Base-by-base conservation (phyloP, 495 filamentous ascomycete species). In the Penicillium psychrofluorescens region DNA sequence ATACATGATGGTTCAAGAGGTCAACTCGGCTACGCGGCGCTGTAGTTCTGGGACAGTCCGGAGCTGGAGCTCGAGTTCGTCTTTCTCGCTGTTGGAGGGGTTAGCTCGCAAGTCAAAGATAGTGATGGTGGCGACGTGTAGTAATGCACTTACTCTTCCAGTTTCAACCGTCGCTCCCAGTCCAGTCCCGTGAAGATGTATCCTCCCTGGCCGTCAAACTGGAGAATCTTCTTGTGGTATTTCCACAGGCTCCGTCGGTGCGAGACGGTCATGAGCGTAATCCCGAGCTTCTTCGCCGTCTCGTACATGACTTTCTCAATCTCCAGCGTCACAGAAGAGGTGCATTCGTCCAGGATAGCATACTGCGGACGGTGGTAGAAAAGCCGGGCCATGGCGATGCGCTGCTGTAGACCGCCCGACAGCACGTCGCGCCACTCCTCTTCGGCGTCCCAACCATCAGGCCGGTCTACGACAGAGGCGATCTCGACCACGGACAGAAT, bases 221-320 rank as follows among this genome's bases (percentile, higher is more conserved):
- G 92, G 57, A 98, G 63, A 43, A 97, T 95, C 60, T 81, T 84
- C 49, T 75, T 82, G 63, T 98, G 92, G 58, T 97, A 96, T 62
- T 91, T 88, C 92, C 92, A 98, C 51, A 98, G 62, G 70, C 88
- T 95, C 16, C 90, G 68, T 0, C 92, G 71, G 63, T 98, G 92
- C 43, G 80, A 86, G 3, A 98, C 92, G 0, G 92, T 98, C 86
- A 98, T 96, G 35, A 98, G 69, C 2, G 92, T 97, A 53, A 94
- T 91, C 5, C 88, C 89, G 15, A 95, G 67, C 31, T 74, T 70
- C 75, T 98, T 98, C 38, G 94, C 92, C 13, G 84, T 91, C 44
- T 95, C 90, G 64, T 98, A 98, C 89, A 98, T 95, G 56, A 87
- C 75, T 55, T 87, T 86, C 59, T 98, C 92, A 34, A 90, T 90